Base-by-base conservation (phyloP, 495 filamentous ascomycete genomes). In the Aspergillus sclerotiicarbonarius region DNA sequence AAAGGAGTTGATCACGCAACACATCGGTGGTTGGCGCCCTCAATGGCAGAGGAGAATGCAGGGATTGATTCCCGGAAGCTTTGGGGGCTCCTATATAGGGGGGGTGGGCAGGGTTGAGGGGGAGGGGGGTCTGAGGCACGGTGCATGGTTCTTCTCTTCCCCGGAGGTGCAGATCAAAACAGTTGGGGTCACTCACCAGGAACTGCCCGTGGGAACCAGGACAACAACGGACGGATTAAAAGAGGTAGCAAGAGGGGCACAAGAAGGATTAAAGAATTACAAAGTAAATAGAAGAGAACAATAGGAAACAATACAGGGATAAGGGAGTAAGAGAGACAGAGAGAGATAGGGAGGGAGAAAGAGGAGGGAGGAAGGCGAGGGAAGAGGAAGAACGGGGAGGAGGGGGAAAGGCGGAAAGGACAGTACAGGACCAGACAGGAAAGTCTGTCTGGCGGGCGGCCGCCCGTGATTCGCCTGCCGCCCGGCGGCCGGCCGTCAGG, bases 391-490 rank as follows among this genome's bases (percentile, higher is more conserved):
- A 49, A 50, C 51, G 54, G 44, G 7, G 51, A 43, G 57, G 55
- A 49, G 54, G 56, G 57, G 62, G 58, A 69, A 57, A 64, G 59
- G 59, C 59, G 58, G 67, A 65, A 66, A 60, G 55, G 63, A 54
- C 67, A 69, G 67, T 60, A 65, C 61, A 63, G 63, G 25, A 59
- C 35, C 60, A 51, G 53, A 48, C 49, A 56, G 63, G 59, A 48
- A 50, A 20, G 35, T 30, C 33, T 32, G 46, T 20, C 13, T 32
- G 20, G n/a, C 19, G 18, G 16, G 49, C 13, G 47, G n/a, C 51
- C 10, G 6, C 10, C 13, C 37, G 12, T 41, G 37, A 41, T 41
- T 41, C 37, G 37, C 37, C 37, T 13, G 37, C 9, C 2, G 37
- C 12, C 37, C 10, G 37, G 10, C 13, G 12, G 13, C 13, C 37